phyloP scores from a whole-genome alignment of 306 rosid genomes.

The Dryas drummondii region DNA sequence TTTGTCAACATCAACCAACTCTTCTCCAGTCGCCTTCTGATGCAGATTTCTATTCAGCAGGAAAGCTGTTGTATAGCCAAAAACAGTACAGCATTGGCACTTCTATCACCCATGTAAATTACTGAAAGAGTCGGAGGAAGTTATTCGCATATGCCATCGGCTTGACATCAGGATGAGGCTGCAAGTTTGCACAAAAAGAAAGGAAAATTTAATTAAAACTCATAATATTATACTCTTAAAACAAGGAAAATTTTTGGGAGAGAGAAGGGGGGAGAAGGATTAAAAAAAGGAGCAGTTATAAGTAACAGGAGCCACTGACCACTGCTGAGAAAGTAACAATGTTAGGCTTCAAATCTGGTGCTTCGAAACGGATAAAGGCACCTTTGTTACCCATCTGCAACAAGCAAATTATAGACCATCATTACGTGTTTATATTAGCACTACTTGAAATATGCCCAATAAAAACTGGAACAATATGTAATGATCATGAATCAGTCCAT shows the following conservation, averaged over 20 bases:
- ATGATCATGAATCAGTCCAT: not conserved
- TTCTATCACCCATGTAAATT: conserved; percentile 22
- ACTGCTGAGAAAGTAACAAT: conserved; percentile 87
- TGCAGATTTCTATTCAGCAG: conserved; percentile 30
- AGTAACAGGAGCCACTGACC: conserved; percentile 52
- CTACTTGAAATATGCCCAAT: not conserved
- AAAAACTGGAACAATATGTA: not conserved
- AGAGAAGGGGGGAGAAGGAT: too few species aligned
- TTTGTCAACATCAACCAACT: not conserved
- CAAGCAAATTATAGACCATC: conserved; percentile 23
- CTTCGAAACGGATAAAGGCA: conserved; percentile 94
- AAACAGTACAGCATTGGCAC: conserved; percentile 21
- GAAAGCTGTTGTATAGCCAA: conserved; percentile 23
- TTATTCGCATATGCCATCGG: conserved; percentile 99
- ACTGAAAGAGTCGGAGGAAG: conserved; percentile 83
- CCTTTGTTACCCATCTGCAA: conserved; percentile 99
- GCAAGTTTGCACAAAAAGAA: conserved; percentile 36
- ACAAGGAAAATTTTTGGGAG: not conserved
- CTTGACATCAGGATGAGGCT: conserved; percentile 97
- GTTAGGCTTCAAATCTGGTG: conserved; percentile 87
- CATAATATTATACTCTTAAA: not conserved
- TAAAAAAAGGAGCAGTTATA: not conserved
- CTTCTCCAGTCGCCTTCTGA: conserved; percentile 14
- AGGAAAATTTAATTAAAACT: not conserved
- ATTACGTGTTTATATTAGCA: not conserved